Base-by-base conservation (phyloP, 2,329 filamentous ascomycete genomes). In the Geosmithia morbida region DNA sequence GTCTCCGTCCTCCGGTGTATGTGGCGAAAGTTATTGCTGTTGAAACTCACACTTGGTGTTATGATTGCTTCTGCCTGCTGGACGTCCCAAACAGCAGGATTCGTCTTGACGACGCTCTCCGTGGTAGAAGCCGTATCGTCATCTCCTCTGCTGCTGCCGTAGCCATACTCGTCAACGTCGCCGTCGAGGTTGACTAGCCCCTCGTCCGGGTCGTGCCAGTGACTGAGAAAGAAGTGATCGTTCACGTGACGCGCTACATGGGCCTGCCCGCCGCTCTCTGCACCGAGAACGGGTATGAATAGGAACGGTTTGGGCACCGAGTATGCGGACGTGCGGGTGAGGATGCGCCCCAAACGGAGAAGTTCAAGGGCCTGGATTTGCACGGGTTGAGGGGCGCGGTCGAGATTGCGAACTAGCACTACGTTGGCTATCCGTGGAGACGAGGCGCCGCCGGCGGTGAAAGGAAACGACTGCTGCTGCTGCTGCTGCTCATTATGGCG, bases 191-290 rank as follows among this genome's bases (percentile, higher is more conserved):
- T 85, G 4, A 80, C 72, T 51, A 88, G 83, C 0, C 83, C 86
- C 59, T 90, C 79, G 1, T 75, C 70, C 0, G 74, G 71, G 49
- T 82, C 75, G 57, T 97, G 88, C 66, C 81, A 86, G 61, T 97
- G 89, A 0, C 86, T 90, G 49, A 97, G 81, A 59, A 88, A 87
- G 54, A 97, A 83, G 52, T 85, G 79, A 50, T 97, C 87, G 56
- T 88, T 94, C 62, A 83, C 59, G 54, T 87, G 74, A 30, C 63
- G 64, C 19, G 69, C 73, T 45, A 82, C 68, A 45, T 66, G 67
- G 3, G 70, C 67, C 42, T 66, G 57, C 39, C 73, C 70, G 2
- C 69, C 69, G 41, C 64, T 62, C 37, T 60, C 59, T 1, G 70
- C 71, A 18, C 64, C 68, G 2, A 88, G 66, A n/a, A 94, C 67